Evolutionary conservation across 768 basidiomycete species (phyloP).

Genomic region (Termitomyces sp.): DNA sequence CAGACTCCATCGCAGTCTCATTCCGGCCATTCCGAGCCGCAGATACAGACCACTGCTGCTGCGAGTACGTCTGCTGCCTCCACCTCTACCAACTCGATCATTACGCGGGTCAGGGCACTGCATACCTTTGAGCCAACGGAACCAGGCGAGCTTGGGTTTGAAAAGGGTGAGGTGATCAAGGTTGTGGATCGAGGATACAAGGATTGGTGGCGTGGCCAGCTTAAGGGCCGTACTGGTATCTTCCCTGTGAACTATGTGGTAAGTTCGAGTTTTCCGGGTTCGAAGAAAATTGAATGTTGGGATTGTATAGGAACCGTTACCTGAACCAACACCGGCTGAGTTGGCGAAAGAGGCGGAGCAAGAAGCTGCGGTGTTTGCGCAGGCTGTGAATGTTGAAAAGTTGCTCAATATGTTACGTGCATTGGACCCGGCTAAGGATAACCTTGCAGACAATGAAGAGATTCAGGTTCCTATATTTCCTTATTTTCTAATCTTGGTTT

Average conservation of each 20-base stretch:
- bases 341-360: conserved; percentile 78
- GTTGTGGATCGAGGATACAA: conserved; percentile 92
- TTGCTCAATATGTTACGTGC: conserved; percentile 67
- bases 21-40: conserved; percentile 14
- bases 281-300: neutral
- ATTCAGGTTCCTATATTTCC: conserved; percentile 49
- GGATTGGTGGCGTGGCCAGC: conserved; percentile 96
- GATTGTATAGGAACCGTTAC: conserved; percentile 63
- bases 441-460: conserved; percentile 88
- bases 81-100: conserved; percentile 25
- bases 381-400: conserved; percentile 80
- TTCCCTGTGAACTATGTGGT: conserved; percentile 98
- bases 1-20: conserved; percentile 8
- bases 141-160: conserved; percentile 85
- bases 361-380: conserved; percentile 84
- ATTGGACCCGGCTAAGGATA: conserved; percentile 72
- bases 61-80: conserved; percentile 1
- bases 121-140: conserved; percentile 87
- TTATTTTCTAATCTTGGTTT: neutral
- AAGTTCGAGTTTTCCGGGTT: conserved; percentile 21
- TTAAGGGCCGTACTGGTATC: conserved; percentile 87
- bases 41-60: conserved; percentile 5
- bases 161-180: conserved; percentile 90
- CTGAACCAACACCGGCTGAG: conserved; percentile 75
- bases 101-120: conserved; percentile 83